Percentiles rank a stretch among this genome's conserved stretches.
Conservation (phyloP, 2,329 filamentous ascomycete species). For the Anthostomella pinea region DNA sequence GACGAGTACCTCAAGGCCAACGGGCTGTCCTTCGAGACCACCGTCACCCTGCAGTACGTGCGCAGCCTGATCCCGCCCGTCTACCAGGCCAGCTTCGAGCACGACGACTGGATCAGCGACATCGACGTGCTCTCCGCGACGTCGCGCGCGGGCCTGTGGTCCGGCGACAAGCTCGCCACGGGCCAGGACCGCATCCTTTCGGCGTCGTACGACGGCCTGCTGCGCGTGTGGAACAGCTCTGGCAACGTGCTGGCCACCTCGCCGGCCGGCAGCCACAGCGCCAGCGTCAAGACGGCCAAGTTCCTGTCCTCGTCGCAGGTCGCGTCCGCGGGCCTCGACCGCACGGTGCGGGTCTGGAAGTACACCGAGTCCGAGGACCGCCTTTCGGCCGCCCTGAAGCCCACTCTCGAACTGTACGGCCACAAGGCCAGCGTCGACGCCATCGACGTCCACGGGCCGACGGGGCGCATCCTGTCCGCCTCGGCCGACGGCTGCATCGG, state of each 20-base stretch:
- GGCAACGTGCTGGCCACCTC: slow-evolving; percentile 83
- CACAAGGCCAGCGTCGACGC: slow-evolving; percentile 74
- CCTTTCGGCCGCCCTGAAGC: slow-evolving; percentile 61
- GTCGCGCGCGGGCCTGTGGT: slow-evolving; percentile 59
- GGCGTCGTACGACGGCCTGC: slow-evolving; percentile 86
- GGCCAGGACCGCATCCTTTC: slow-evolving; percentile 77
- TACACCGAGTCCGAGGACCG: slow-evolving; percentile 67
- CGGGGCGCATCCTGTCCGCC: slow-evolving; percentile 78
- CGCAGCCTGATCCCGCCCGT: slow-evolving; percentile 85
- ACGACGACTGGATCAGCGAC: slow-evolving; percentile 93
- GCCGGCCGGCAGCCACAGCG: slow-evolving; percentile 69
- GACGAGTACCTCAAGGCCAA: slow-evolving; percentile 86
- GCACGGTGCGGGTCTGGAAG: slow-evolving; percentile 86
- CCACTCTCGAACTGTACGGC: slow-evolving; percentile 78
- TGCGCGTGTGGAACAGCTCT: slow-evolving; percentile 86
- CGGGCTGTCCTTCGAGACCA: slow-evolving; percentile 85
- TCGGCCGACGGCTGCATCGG: slow-evolving; percentile 80
- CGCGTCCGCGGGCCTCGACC: slow-evolving; percentile 79
- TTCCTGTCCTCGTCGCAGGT: slow-evolving; percentile 78
- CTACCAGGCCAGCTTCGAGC: slow-evolving; percentile 88
- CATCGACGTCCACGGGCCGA: slow-evolving; percentile 69
- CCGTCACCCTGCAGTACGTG: slow-evolving; percentile 87
- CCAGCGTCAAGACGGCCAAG: slow-evolving; percentile 76
- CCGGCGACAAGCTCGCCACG: slow-evolving; percentile 44
- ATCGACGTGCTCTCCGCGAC: slow-evolving; percentile 76